Evolutionary conservation across 768 basidiomycete genomes (phyloP).

Genomic region (Harrya chromipes): DNA sequence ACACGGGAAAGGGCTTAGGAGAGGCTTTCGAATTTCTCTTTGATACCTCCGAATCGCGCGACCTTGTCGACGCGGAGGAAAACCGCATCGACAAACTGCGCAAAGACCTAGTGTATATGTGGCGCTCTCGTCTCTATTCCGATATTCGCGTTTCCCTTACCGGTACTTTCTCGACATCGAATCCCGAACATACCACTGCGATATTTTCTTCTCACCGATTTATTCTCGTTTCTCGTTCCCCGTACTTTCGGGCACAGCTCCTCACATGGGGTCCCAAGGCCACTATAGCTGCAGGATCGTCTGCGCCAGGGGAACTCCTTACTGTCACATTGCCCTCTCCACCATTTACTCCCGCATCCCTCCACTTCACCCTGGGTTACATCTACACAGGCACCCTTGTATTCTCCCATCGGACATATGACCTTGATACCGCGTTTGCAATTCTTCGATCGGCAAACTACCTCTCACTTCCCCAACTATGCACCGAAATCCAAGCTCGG

Average conservation of each 20-base stretch:
- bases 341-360: slow-evolving; percentile 90
- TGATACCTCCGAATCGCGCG: slow-evolving; percentile 48
- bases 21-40: slow-evolving; percentile 87
- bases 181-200: slow-evolving; percentile 69
- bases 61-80: slow-evolving; percentile 48
- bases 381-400: slow-evolving; percentile 93
- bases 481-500: slow-evolving; percentile 76
- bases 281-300: slow-evolving; percentile 26
- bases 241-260: slow-evolving; percentile 85
- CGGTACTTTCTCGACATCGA: slow-evolving; percentile 60
- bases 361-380: slow-evolving; percentile 93
- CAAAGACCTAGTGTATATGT: slow-evolving; percentile 95
- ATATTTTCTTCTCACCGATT: slow-evolving; percentile 93
- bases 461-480: slow-evolving; percentile 69
- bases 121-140: slow-evolving; percentile 90
- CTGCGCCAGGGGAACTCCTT: slow-evolving; percentile 41
- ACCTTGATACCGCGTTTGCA: slow-evolving; percentile 87
- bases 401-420: slow-evolving; percentile 91
- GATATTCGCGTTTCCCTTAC: slow-evolving; percentile 83
- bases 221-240: slow-evolving; percentile 83
- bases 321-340: slow-evolving; percentile 80
- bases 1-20: slow-evolving; percentile 87
- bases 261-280: slow-evolving; percentile 54
- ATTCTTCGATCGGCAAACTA: slow-evolving; percentile 84
- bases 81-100: slow-evolving; percentile 78